Conservation (phyloP, 1,284 basidiomycete genomes). For the Austropuccinia psidii region DNA sequence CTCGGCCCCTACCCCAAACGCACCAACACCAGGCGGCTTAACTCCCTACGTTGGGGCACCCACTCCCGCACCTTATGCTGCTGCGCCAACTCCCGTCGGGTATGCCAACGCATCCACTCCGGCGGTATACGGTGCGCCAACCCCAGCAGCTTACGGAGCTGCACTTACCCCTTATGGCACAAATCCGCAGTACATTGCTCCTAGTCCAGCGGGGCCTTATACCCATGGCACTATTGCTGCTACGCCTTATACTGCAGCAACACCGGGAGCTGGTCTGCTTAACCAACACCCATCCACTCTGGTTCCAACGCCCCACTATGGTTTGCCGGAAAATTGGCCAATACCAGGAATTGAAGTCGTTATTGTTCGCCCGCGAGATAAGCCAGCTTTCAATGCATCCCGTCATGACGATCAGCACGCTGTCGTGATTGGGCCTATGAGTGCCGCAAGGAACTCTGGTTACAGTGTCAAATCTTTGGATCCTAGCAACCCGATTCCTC, state of each 20-base stretch:
- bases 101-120: slow-evolving; percentile 52
- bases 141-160: slow-evolving; percentile 45
- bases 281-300: slow-evolving; percentile 23
- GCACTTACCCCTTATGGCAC: slow-evolving; percentile 50
- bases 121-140: slow-evolving; percentile 45
- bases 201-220: slow-evolving; percentile 48
- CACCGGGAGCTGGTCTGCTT: slow-evolving; percentile 37
- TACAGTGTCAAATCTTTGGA: background rate
- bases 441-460: background rate
- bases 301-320: slow-evolving; percentile 38
- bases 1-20: slow-evolving; percentile 38
- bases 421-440: slow-evolving; percentile 29
- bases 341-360: slow-evolving; percentile 30
- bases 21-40: slow-evolving; percentile 46
- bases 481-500: background rate
- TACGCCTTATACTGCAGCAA: slow-evolving; percentile 39
- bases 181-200: slow-evolving; percentile 44
- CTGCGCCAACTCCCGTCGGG: slow-evolving; percentile 46
- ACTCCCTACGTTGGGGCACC: slow-evolving; percentile 37
- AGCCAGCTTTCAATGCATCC: slow-evolving; percentile 38
- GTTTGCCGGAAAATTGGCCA: slow-evolving; percentile 34
- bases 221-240: slow-evolving; percentile 40
- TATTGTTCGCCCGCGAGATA: slow-evolving; percentile 20
- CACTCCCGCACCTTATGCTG: slow-evolving; percentile 38
- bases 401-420: slow-evolving; percentile 38